A percentile compares a stretch with the other conserved stretches of the same genome.
Conservation (phyloP, 139 green algal species). For the Eudorina sp. region DNA sequence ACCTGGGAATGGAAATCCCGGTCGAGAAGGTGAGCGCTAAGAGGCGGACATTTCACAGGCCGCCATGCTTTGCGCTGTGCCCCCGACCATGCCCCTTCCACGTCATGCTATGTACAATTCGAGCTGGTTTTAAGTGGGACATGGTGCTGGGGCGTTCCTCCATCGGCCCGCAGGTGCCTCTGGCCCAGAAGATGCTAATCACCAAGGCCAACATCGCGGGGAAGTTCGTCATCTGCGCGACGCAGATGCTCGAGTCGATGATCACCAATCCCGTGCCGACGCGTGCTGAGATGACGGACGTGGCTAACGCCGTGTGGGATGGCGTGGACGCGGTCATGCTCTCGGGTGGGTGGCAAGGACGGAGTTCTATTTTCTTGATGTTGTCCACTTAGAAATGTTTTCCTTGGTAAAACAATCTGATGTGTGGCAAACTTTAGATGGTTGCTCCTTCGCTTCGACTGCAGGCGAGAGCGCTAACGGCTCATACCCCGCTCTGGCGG, state of each 20-base stretch:
- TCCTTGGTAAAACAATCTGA: no score
- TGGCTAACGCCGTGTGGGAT: slow-evolving; percentile 91
- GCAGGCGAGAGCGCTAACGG: slow-evolving; percentile 74
- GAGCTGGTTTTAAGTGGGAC: not conserved
- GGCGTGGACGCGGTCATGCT: slow-evolving; percentile 83
- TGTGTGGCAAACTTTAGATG: no score
- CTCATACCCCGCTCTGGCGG: slow-evolving; percentile 56
- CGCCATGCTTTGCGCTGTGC: no score
- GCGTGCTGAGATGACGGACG: slow-evolving; percentile 91
- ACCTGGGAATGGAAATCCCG: slow-evolving; percentile 80
- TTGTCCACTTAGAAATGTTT: no score
- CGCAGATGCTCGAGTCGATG: slow-evolving; percentile 82
- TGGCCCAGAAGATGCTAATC: slow-evolving; percentile 79
- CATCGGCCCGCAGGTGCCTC: slow-evolving; percentile 63
- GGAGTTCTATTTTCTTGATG: no score
- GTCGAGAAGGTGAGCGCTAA: slow-evolving; percentile 44
- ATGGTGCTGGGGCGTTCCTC: no score
- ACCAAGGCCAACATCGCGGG: slow-evolving; percentile 79
- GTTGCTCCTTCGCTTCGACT: not conserved
- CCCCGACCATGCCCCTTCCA: no score
- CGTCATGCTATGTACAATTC: not conserved
- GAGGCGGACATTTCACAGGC: not conserved
- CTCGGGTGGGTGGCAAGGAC: no score
- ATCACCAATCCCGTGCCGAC: slow-evolving; percentile 76
- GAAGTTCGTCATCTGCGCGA: slow-evolving; percentile 72